Evolutionary conservation across 371 early-diverging fungal genomes (phyloP).

Genomic region (Smittium culicis): DNA sequence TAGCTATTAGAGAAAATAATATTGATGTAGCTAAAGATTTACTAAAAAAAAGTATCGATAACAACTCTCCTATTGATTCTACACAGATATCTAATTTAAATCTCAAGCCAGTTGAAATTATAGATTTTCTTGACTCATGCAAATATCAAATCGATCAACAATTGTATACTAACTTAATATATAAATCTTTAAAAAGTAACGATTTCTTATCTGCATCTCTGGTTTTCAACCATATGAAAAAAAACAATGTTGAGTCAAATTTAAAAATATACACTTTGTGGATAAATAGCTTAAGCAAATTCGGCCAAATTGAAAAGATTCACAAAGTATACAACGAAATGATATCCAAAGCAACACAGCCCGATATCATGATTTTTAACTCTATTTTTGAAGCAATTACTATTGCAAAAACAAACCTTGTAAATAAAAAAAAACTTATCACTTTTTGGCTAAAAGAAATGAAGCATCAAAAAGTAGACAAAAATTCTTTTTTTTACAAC

Average conservation of each 20-base stretch:
- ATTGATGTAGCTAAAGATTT: constrained; percentile 14
- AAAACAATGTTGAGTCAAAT: constrained; percentile 14
- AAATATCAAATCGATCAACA: neutral
- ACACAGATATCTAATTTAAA: constrained; percentile 13
- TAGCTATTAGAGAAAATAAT: constrained; percentile 16
- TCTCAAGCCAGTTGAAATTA: constrained; percentile 16
- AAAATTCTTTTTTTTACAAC: constrained; percentile 4
- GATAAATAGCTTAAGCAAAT: constrained; percentile 26
- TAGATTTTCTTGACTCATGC: constrained; percentile 10
- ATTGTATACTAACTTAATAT: constrained; percentile 24
- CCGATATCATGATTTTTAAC: constrained; percentile 23
- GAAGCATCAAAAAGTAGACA: constrained; percentile 1
- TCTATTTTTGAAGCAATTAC: constrained; percentile 27
- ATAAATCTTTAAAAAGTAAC: constrained; percentile 19
- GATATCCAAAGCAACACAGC: constrained; percentile 14
- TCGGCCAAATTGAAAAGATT: constrained; percentile 18
- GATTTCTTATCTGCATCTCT: constrained; percentile 17
- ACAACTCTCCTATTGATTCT: constrained; percentile 16
- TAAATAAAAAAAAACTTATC: neutral
- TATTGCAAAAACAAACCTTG: constrained; percentile 15
- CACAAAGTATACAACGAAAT: constrained; percentile 19
- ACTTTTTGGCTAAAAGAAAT: neutral
- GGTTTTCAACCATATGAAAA: constrained; percentile 23
- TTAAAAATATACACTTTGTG: constrained; percentile 23
- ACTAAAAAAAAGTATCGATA: constrained; percentile 12